These are phyloP conservation scores for Calonectria montana DNA, from an alignment of 2,329 filamentous ascomycete species.

Conservation along the genomic window DNA sequence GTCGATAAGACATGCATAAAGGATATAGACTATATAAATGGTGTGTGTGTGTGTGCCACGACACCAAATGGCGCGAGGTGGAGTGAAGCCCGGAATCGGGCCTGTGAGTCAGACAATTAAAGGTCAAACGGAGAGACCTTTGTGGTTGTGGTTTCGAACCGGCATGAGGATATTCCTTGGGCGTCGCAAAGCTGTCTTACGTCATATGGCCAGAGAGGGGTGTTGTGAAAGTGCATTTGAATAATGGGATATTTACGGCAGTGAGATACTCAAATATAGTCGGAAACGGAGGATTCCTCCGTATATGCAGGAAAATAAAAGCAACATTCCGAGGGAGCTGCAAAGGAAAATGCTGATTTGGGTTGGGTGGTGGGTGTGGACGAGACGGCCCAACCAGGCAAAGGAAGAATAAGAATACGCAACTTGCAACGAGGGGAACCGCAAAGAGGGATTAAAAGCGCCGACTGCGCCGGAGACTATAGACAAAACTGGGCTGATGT, in stretches of 20 bases:
- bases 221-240: neutral
- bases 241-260: neutral
- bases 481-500: conserved; percentile 13
- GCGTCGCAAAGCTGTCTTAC: conserved; percentile 12
- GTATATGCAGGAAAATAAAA: neutral
- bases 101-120: conserved; percentile 11
- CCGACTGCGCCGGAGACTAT: conserved; percentile 3
- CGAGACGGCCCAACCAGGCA: neutral
- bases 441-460: neutral
- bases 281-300: neutral
- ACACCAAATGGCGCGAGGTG: conserved; percentile 1
- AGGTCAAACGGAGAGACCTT: neutral
- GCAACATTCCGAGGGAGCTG: neutral
- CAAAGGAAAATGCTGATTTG: neutral
- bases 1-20: conserved; percentile 20
- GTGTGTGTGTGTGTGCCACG: conserved; percentile 6
- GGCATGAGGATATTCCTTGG: conserved; percentile 2
- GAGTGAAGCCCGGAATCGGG: conserved; percentile 6
- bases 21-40: neutral
- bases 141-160: neutral
- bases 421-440: neutral
- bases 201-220: conserved; percentile 6
- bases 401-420: neutral
- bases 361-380: neutral
- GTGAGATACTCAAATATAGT: neutral